A percentile compares a stretch with the other conserved stretches of the same genome.
These are phyloP conservation scores for Candida methanosorbosa DNA, from an alignment of 805 yeast species.

Conservation along the genomic window DNA sequence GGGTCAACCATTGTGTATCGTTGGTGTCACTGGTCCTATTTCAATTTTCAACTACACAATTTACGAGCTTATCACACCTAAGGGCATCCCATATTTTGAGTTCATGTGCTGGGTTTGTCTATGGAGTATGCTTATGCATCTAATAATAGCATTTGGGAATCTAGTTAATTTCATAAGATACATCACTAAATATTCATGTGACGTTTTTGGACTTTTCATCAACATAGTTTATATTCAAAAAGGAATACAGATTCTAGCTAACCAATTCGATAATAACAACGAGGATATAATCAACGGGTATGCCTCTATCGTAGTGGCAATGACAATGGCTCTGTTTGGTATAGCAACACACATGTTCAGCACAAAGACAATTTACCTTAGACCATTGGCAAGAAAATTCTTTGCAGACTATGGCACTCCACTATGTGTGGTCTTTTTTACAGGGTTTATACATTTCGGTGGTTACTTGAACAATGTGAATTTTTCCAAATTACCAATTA, in stretches of 20 bases:
- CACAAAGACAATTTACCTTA: slow-evolving; percentile 50
- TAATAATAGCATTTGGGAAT: slow-evolving; percentile 62
- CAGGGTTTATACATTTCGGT: slow-evolving; percentile 90
- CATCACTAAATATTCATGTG: slow-evolving; percentile 80
- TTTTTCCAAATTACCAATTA: slow-evolving; percentile 58
- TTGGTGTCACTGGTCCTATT: slow-evolving; percentile 96
- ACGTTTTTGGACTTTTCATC: slow-evolving; percentile 87
- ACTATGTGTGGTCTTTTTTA: slow-evolving; percentile 73
- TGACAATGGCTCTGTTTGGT: slow-evolving; percentile 75
- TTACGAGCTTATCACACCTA: slow-evolving; percentile 54
- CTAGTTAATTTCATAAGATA: slow-evolving; percentile 56
- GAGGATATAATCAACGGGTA: slow-evolving; percentile 38
- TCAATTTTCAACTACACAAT: slow-evolving; percentile 89
- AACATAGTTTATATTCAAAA: slow-evolving; percentile 83
- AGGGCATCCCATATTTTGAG: slow-evolving; percentile 56
- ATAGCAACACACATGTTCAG: slow-evolving; percentile 54
- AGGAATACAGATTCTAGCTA: slow-evolving; percentile 72
- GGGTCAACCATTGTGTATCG: slow-evolving; percentile 91
- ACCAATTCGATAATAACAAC: slow-evolving; percentile 48
- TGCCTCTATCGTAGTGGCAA: slow-evolving; percentile 64
- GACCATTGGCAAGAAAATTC: slow-evolving; percentile 51
- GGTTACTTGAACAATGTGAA: slow-evolving; percentile 53
- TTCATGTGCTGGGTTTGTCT: slow-evolving; percentile 95
- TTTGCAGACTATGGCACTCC: slow-evolving; percentile 87
- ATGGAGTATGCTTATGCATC: slow-evolving; percentile 83